Evolutionary conservation across 2,329 filamentous ascomycete species (phyloP).

Genomic region (Pseudofabraea citricarpa): DNA sequence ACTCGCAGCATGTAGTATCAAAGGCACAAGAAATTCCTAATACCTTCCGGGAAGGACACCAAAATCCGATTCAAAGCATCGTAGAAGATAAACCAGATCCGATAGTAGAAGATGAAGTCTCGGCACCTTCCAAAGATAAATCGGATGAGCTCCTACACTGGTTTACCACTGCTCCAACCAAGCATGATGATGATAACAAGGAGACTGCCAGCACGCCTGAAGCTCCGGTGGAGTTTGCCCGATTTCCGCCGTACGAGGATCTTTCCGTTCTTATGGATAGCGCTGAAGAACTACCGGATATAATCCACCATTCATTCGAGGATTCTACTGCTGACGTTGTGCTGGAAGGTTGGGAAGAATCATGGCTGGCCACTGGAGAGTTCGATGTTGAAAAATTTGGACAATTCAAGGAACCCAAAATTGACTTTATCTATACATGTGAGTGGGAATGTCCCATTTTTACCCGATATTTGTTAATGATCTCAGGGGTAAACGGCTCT

Average conservation of each 20-base stretch:
- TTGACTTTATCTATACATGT: conserved; percentile 40
- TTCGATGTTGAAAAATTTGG: conserved; percentile 27
- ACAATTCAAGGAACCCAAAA: conserved; percentile 32
- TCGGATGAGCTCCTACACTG: neutral
- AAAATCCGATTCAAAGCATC: too few species aligned
- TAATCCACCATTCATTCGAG: conserved; percentile 35
- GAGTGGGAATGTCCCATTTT: neutral
- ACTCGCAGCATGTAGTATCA: too few species aligned
- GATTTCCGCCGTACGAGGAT: conserved; percentile 11
- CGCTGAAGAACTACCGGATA: conserved; percentile 30
- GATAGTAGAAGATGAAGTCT: neutral
- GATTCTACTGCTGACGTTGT: conserved; percentile 31
- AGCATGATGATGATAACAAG: neutral
- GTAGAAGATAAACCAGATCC: too few species aligned
- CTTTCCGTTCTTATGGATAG: conserved; percentile 8
- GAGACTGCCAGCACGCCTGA: neutral
- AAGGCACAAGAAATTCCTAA: too few species aligned
- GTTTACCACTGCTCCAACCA: too few species aligned
- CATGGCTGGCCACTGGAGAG: conserved; percentile 33
- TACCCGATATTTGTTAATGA: neutral
- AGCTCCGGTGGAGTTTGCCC: too few species aligned
- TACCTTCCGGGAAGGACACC: too few species aligned
- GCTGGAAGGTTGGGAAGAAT: conserved; percentile 37
- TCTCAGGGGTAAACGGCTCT: conserved; percentile 34
- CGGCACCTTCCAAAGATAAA: neutral